A percentile compares a stretch with the other conserved stretches of the same genome.
Conservation (phyloP, 2,329 filamentous ascomycete species). For the Torrubiellomyces zombiae region DNA sequence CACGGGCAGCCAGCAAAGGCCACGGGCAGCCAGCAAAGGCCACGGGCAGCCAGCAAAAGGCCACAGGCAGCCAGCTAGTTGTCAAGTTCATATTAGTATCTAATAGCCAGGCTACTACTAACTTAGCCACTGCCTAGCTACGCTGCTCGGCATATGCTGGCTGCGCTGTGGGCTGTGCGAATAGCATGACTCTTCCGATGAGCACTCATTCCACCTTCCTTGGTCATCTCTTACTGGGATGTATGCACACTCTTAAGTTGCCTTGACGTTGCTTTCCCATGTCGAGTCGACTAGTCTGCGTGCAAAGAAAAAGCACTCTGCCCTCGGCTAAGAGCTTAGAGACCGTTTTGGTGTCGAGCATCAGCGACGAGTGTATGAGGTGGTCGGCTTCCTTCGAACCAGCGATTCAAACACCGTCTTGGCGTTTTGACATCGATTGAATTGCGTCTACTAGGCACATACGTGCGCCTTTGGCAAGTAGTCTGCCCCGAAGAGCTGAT, state of each 20-base stretch:
- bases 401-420: constrained; percentile 12
- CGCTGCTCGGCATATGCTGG: no score
- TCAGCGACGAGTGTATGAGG: constrained; percentile 13
- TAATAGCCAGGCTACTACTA: no score
- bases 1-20: no score
- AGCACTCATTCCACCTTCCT: no score
- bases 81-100: no score
- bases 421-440: constrained; percentile 11
- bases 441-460: constrained; percentile 21
- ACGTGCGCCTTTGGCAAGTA: constrained; percentile 13
- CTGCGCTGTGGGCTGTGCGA: no score
- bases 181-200: no score
- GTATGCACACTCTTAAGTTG: constrained; percentile 97
- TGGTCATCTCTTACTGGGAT: constrained; percentile 8
- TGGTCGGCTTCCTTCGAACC: constrained; percentile 12
- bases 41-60: no score
- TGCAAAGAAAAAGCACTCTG: constrained; percentile 60
- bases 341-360: constrained; percentile 34
- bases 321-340: constrained; percentile 21
- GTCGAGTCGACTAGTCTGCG: constrained; percentile 92
- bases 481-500: constrained; percentile 13
- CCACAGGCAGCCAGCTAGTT: no score
- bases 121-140: no score
- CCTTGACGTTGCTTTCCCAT: constrained; percentile 58
- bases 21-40: no score